A percentile compares a stretch with the other conserved stretches of the same genome.
These are phyloP conservation scores for Apiospora sp. DNA, from an alignment of 2,329 filamentous ascomycete species.

Conservation along the genomic window DNA sequence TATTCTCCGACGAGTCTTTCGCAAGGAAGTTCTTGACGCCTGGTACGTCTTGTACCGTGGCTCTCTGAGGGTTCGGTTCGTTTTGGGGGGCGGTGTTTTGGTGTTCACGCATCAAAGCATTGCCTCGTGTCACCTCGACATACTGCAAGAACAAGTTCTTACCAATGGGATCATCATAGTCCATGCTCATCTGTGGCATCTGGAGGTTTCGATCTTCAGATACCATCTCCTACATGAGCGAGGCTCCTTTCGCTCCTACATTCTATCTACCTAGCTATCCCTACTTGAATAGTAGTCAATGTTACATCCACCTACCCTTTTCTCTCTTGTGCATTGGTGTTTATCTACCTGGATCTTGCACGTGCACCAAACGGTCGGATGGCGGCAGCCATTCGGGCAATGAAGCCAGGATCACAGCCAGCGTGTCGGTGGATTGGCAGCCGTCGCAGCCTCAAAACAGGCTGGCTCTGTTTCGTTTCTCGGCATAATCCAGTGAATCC, in stretches of 20 bases:
- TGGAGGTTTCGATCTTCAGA: background rate
- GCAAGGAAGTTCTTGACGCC: conserved; percentile 40
- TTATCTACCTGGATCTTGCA: background rate
- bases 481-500: conserved; percentile 8
- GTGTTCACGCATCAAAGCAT: conserved; percentile 28
- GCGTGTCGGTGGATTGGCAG: background rate
- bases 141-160: conserved; percentile 51
- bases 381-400: background rate
- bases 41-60: conserved; percentile 45
- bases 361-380: background rate
- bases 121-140: background rate
- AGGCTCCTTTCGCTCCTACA: conserved; percentile 61
- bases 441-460: background rate
- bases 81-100: conserved; percentile 34
- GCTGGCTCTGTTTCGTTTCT: conserved; percentile 6
- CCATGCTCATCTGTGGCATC: conserved; percentile 51
- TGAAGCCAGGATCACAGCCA: background rate
- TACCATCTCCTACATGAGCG: conserved; percentile 51
- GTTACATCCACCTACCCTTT: background rate
- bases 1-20: conserved; percentile 41
- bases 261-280: conserved; percentile 31
- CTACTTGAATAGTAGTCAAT: background rate
- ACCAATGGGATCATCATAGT: conserved; percentile 60
- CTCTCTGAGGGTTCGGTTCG: conserved; percentile 40
- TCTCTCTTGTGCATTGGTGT: background rate